Base-by-base conservation (phyloP, 768 basidiomycete species). In the Thelephora aurantiotincta region DNA sequence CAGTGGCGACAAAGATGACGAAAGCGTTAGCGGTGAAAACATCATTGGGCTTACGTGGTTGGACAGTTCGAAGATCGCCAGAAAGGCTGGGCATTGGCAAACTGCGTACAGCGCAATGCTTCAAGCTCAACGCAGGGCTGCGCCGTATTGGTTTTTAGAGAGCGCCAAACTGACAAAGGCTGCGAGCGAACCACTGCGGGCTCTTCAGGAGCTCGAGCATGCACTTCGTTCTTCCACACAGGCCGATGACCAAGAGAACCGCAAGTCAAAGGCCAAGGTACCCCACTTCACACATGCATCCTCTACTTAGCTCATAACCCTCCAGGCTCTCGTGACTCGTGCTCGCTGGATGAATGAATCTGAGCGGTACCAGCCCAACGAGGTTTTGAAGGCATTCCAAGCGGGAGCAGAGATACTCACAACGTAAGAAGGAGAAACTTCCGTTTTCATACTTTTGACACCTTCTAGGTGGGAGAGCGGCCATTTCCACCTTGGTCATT, bases 41-140 rank as follows among this genome's bases (percentile, higher is more conserved):
- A 80, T 84, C 54, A 80, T 93, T 34, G 84, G 90, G 2, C 73
- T 74, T 43, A 80, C 89, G 1, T 99, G 96, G 96, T 72, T 98
- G 11, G 70, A 77, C 22, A 97, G 84, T 50, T 84, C 93, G n/a
- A 97, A 93, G 60, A 91, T 92, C 48, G 96, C 96, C 33, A 71
- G 96, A 33, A 99, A 97, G 60, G 87, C 92, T 2, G 85, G 89
- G 0, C 92, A 98, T 60, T 82, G 78, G 71, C 94, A 97, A 65
- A 97, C 94, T 0, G 91, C 96, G 2, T 99, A 98, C 60, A 96
- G 88, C 57, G 92, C 96, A 5, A 78, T 86, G 52, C 72, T 99
- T 0, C 96, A 99, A 63, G 90, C 92, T 0, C 75, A 80, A 48
- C 81, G 88, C 56, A 71, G 69, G 52, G 71, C 77, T 18, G 74